These are phyloP conservation scores for Suillus sp. DNA, from an alignment of 768 basidiomycete species.

Conservation along the genomic window DNA sequence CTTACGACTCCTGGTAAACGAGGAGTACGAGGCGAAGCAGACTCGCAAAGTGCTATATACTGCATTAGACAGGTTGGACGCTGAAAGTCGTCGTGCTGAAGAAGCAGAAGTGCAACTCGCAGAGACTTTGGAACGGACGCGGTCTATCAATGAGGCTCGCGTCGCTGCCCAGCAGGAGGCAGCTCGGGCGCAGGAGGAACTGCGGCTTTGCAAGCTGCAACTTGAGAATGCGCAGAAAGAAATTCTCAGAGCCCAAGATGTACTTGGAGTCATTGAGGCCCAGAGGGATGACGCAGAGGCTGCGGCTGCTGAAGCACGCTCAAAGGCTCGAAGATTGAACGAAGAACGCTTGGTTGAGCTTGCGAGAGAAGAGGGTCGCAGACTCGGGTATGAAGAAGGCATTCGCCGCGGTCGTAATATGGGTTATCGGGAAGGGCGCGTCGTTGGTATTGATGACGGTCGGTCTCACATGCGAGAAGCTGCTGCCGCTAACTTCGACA, in stretches of 20 bases:
- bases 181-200: slow-evolving; percentile 44
- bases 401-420: slow-evolving; percentile 38
- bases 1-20: slow-evolving; percentile 37
- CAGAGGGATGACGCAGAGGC: slow-evolving; percentile 53
- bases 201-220: slow-evolving; percentile 58
- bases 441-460: slow-evolving; percentile 17
- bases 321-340: slow-evolving; percentile 45
- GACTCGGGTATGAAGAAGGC: slow-evolving; percentile 55
- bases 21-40: slow-evolving; percentile 44
- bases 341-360: slow-evolving; percentile 49
- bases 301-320: slow-evolving; percentile 46
- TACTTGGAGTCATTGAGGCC: slow-evolving; percentile 49
- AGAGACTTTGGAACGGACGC: slow-evolving; percentile 31
- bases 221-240: slow-evolving; percentile 61
- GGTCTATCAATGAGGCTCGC: slow-evolving; percentile 35
- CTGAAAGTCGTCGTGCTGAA: slow-evolving; percentile 39
- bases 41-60: slow-evolving; percentile 40
- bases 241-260: slow-evolving; percentile 54
- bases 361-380: slow-evolving; percentile 57
- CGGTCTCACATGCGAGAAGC: slow-evolving; percentile 23
- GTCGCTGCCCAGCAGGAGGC: slow-evolving; percentile 33
- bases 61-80: slow-evolving; percentile 41
- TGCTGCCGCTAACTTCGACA: slow-evolving; percentile 23
- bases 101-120: slow-evolving; percentile 37
- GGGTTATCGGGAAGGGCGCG: slow-evolving; percentile 31